Conservation (phyloP, 2,329 filamentous ascomycete species). For the Cadophora malorum region DNA sequence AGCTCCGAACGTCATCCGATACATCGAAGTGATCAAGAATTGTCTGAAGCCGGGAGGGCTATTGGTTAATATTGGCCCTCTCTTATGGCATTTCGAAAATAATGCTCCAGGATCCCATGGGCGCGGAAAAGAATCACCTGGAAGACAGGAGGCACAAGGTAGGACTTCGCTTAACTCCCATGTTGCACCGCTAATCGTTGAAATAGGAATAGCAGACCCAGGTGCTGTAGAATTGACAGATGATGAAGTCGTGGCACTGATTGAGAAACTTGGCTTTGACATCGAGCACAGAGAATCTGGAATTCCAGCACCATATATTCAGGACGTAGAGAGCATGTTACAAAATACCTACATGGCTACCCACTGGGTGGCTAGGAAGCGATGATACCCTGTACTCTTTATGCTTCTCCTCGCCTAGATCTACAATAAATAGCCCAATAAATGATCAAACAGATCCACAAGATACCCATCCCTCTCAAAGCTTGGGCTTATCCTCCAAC, state of each 20-base stretch:
- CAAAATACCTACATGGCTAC: conserved; percentile 81
- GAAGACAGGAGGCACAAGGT: conserved; percentile 56
- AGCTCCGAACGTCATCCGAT: conserved; percentile 88
- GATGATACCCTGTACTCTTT: conserved; percentile 34
- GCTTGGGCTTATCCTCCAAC: conserved; percentile 45
- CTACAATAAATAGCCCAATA: background rate
- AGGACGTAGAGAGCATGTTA: conserved; percentile 84
- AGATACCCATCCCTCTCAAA: conserved; percentile 22
- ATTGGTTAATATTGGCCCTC: conserved; percentile 87
- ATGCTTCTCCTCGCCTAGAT: conserved; percentile 4
- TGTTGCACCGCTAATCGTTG: conserved; percentile 15
- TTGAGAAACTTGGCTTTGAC: conserved; percentile 77
- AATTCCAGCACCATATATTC: conserved; percentile 83
- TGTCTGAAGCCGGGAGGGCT: conserved; percentile 80
- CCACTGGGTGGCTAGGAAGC: conserved; percentile 86
- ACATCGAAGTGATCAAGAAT: conserved; percentile 81
- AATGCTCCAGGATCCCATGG: conserved; percentile 65
- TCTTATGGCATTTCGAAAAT: conserved; percentile 96
- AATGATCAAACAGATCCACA: background rate
- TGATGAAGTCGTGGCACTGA: conserved; percentile 82
- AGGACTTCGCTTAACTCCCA: conserved; percentile 11
- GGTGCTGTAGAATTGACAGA: conserved; percentile 90
- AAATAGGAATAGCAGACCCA: conserved; percentile 79
- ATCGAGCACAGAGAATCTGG: conserved; percentile 68
- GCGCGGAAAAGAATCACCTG: conserved; percentile 53